Evolutionary conservation across 495 filamentous ascomycete species (phyloP).

Genomic region (Hyphodiscus hymeniophilus): DNA sequence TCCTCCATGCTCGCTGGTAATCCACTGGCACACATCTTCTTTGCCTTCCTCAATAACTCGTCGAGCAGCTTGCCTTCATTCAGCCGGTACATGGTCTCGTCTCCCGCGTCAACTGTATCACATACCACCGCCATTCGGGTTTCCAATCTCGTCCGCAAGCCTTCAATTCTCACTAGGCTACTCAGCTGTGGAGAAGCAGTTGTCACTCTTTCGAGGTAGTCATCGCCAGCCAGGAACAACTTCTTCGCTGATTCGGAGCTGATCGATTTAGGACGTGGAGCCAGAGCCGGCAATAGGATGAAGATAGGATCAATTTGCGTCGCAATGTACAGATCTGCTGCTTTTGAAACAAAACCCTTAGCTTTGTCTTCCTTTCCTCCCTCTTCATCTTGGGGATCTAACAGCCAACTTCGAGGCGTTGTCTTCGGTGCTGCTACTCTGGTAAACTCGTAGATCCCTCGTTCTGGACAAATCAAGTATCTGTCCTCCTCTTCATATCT

Average conservation of each 20-base stretch:
- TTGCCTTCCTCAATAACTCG: slow-evolving; percentile 63
- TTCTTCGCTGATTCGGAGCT: slow-evolving; percentile 35
- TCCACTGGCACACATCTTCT: slow-evolving; percentile 51
- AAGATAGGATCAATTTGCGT: slow-evolving; percentile 82
- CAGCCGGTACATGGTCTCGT: slow-evolving; percentile 74
- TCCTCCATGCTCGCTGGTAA: slow-evolving; percentile 81
- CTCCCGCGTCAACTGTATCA: slow-evolving; percentile 71
- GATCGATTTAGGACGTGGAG: slow-evolving; percentile 28
- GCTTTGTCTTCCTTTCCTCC: slow-evolving; percentile 1
- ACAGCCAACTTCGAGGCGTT: slow-evolving; percentile 59
- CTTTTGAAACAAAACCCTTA: slow-evolving; percentile 35
- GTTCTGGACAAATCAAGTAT: slow-evolving; percentile 72
- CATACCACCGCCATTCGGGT: slow-evolving; percentile 56
- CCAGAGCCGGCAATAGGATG: slow-evolving; percentile 63
- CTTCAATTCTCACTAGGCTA: slow-evolving; percentile 5
- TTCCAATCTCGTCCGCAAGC: slow-evolving; percentile 28
- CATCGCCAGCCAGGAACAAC: slow-evolving; percentile 71
- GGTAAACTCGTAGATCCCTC: slow-evolving; percentile 84
- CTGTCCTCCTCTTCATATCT: slow-evolving; percentile 53
- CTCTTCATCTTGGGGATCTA: slow-evolving; percentile 21
- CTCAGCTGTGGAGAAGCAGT: slow-evolving; percentile 21
- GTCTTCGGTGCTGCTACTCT: slow-evolving; percentile 56
- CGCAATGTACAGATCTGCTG: slow-evolving; percentile 66
- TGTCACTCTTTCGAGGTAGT: slow-evolving; percentile 57
- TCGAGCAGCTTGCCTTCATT: slow-evolving; percentile 59